Conservation (phyloP, 768 basidiomycete genomes). For the Cytidiella melzeri region DNA sequence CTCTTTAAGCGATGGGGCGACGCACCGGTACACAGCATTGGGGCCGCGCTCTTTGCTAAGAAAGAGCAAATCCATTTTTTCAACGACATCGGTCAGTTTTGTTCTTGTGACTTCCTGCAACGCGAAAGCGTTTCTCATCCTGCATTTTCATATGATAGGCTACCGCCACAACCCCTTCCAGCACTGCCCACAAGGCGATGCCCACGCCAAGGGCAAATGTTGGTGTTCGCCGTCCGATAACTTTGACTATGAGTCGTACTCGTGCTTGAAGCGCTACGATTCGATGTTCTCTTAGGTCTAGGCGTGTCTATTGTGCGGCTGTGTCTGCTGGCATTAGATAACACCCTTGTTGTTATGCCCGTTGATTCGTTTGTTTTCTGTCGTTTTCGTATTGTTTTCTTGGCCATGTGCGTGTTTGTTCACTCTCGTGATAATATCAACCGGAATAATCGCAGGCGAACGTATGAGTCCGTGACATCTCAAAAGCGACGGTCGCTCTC, state of each 20-base stretch:
- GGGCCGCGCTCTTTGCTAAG: constrained; percentile 80
- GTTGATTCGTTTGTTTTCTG: background rate
- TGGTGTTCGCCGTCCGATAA: constrained; percentile 75
- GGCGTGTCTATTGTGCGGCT: no score
- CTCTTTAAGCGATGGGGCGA: constrained; percentile 79
- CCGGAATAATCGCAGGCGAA: no score
- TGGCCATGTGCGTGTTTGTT: no score
- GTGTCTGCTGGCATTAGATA: background rate
- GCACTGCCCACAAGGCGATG: constrained; percentile 78
- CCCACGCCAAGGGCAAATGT: constrained; percentile 75
- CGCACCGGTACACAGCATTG: constrained; percentile 78
- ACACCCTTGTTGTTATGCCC: background rate
- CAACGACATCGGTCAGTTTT: constrained; percentile 67
- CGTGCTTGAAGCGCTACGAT: constrained; percentile 77
- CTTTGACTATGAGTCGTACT: constrained; percentile 85
- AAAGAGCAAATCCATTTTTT: constrained; percentile 95
- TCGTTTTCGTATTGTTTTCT: no score
- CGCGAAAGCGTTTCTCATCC: background rate
- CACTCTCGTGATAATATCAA: no score
- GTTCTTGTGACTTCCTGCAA: constrained; percentile 3
- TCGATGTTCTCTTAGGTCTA: constrained; percentile 39
- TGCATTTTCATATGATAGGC: constrained; percentile 21
- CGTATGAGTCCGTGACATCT: no score
- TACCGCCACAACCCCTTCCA: constrained; percentile 94
- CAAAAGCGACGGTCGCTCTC: no score